Evolutionary conservation across 768 basidiomycete genomes (phyloP).

Genomic region (Nevesoporus exiguus): DNA sequence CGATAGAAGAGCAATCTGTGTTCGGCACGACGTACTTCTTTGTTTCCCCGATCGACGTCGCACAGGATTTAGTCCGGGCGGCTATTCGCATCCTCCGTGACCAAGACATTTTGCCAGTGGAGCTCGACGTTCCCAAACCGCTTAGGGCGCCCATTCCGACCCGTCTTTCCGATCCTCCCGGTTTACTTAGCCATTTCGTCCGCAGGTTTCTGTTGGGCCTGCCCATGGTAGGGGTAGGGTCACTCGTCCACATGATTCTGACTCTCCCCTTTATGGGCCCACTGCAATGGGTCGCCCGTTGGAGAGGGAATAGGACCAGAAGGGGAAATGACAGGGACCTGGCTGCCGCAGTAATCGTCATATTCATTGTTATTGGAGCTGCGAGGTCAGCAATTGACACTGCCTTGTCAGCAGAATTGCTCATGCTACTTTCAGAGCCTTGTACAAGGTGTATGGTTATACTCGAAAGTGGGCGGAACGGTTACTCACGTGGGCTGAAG

Average conservation of each 20-base stretch:
- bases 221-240: constrained; percentile 74
- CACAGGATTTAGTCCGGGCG: constrained; percentile 58
- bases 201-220: constrained; percentile 75
- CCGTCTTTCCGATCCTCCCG: constrained; percentile 33
- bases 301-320: constrained; percentile 50
- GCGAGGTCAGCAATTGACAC: constrained; percentile 46
- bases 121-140: constrained; percentile 14
- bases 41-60: constrained; percentile 55
- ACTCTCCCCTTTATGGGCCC: constrained; percentile 64
- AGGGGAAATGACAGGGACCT: constrained; percentile 59
- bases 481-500: constrained; percentile 67
- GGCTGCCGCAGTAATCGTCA: constrained; percentile 60
- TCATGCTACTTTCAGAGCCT: constrained; percentile 44
- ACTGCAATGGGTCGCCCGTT: constrained; percentile 66
- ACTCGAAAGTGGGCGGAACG: constrained; percentile 60
- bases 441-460: constrained; percentile 65
- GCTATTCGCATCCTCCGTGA: constrained; percentile 62
- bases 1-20: constrained; percentile 52
- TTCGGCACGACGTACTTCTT: constrained; percentile 36
- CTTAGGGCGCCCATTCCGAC: constrained; percentile 19
- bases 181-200: constrained; percentile 54
- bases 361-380: constrained; percentile 59
- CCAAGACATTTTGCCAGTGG: constrained; percentile 41
- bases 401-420: constrained; percentile 3
- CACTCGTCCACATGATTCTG: constrained; percentile 67